phyloP scores from a whole-genome alignment of 768 basidiomycete genomes.

The Omphalotus guepiniiformis region DNA sequence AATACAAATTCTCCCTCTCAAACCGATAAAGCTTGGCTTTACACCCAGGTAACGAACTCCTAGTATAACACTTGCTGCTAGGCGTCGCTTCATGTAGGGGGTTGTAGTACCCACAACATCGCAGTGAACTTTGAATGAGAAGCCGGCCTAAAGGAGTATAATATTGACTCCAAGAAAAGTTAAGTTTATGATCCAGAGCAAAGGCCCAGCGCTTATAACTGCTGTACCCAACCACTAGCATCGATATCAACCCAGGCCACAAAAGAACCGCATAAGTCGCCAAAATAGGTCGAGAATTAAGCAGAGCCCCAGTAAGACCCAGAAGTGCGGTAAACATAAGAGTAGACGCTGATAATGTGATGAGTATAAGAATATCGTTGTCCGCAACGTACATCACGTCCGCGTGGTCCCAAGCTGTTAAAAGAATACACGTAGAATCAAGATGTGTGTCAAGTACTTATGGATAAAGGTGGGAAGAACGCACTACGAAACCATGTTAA shows the following conservation, averaged over 20 bases:
- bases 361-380: conserved; percentile 47
- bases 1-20: conserved; percentile 42
- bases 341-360: conserved; percentile 55
- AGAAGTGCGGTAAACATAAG: conserved; percentile 55
- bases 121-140: conserved; percentile 55
- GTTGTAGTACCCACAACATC: conserved; percentile 65
- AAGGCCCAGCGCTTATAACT: conserved; percentile 61
- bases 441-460: no score
- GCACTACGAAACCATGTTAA: conserved; percentile 58
- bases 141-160: conserved; percentile 51
- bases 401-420: conserved; percentile 54
- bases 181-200: conserved; percentile 62
- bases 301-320: conserved; percentile 55
- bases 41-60: conserved; percentile 63
- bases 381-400: conserved; percentile 62
- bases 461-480: conserved; percentile 16
- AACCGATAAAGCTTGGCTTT: conserved; percentile 54
- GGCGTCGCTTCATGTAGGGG: conserved; percentile 56
- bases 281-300: conserved; percentile 66
- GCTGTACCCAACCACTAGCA: conserved; percentile 61
- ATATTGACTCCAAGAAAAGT: conserved; percentile 63
- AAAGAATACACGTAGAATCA: conserved; percentile 1
- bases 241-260: conserved; percentile 55
- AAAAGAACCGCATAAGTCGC: conserved; percentile 65
- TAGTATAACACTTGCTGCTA: conserved; percentile 56